Evolutionary conservation across 495 filamentous ascomycete genomes (phyloP), one percentile per base, ranked within the genome.

Genomic region (Tuber aestivum): DNA sequence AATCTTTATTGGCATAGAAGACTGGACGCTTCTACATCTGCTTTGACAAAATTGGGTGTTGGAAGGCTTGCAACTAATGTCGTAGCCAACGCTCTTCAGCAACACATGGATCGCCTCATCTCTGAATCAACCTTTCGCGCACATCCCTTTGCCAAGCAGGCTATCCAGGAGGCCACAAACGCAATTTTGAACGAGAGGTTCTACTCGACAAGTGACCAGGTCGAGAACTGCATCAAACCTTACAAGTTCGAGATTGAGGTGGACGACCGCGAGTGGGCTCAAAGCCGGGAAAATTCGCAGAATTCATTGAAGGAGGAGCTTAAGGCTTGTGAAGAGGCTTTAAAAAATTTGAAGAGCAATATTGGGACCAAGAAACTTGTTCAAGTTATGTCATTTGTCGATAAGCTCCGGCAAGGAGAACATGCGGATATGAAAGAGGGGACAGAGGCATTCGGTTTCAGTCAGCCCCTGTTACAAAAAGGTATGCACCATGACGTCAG

Each of bases 181-280:
- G 90, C 89, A 48, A 97, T 98, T 69, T 85, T 99, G 23, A 95
- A 94, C 76, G 95, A 99, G 76, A 90, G 94, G 3, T 97, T 96
- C 79, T 97, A 97, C 85, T 94, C 93, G 82, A 98, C 96, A 3
- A 93, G 92, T 78, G 95, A 99, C 82, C 95, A 97, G 83, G 94
- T 99, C n/a, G 95, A 99, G 84, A 97, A 97, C 82, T 98, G 95
- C 82, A 95, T 99, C 86, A 99, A 99, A 83, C 95, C 95, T 3
- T 99, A 94, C 86, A 99, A 98, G 83, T 98, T 91, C 79, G 93
- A 97, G 75, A 95, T 98, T 70, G 95, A 99, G 82, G 90, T 98
- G 70, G 92, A 97, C 77, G 92, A 93, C 35, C 86, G 89, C 9
- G 96, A 98, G 83, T 99, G 95, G 95, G 84, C 86, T 8, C 89